Evolutionary conservation across 2,329 filamentous ascomycete species (phyloP).

Genomic region (Sporothrix pallida): DNA sequence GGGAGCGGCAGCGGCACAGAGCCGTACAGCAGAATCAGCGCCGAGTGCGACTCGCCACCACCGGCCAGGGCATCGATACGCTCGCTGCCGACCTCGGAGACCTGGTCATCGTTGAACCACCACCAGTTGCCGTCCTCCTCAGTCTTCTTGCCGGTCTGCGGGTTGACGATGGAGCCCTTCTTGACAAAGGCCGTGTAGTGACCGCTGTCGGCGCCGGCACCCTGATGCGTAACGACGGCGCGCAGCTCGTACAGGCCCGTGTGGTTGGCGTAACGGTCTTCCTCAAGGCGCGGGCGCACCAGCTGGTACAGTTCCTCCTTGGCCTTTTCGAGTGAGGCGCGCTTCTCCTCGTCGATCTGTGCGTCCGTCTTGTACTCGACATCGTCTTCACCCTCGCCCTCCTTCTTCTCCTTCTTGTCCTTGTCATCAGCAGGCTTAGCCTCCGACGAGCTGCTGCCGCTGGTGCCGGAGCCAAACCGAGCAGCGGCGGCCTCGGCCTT

Average conservation of each 20-base stretch:
- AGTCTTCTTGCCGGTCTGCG: slow-evolving; percentile 75
- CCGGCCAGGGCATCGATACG: slow-evolving; percentile 90
- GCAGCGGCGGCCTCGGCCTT: slow-evolving; percentile 46
- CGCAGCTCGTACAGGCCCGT: slow-evolving; percentile 94
- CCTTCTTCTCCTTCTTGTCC: slow-evolving; percentile 49
- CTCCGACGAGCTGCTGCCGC: slow-evolving; percentile 47
- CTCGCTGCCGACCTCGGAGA: slow-evolving; percentile 86
- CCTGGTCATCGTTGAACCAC: slow-evolving; percentile 99
- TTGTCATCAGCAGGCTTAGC: slow-evolving; percentile 45
- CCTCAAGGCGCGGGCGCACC: slow-evolving; percentile 73
- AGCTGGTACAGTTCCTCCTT: slow-evolving; percentile 88
- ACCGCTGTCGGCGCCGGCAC: slow-evolving; percentile 93
- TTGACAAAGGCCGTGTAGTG: slow-evolving; percentile 99
- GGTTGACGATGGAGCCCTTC: slow-evolving; percentile 76
- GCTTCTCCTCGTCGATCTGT: slow-evolving; percentile 85
- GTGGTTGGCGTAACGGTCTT: slow-evolving; percentile 85
- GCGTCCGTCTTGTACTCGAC: slow-evolving; percentile 90
- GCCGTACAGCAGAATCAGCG: slow-evolving; percentile 78
- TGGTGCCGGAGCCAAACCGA: background rate
- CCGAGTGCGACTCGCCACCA: slow-evolving; percentile 85
- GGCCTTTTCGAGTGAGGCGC: slow-evolving; percentile 72
- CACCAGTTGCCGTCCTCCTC: slow-evolving; percentile 96
- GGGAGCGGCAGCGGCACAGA: slow-evolving; percentile 71
- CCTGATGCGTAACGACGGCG: slow-evolving; percentile 94
- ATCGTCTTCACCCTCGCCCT: slow-evolving; percentile 68